A percentile compares a stretch with the other conserved stretches of the same genome.
These are phyloP conservation scores for Arthrobotrys conoides DNA, from an alignment of 2,329 filamentous ascomycete species.

Conservation along the genomic window DNA sequence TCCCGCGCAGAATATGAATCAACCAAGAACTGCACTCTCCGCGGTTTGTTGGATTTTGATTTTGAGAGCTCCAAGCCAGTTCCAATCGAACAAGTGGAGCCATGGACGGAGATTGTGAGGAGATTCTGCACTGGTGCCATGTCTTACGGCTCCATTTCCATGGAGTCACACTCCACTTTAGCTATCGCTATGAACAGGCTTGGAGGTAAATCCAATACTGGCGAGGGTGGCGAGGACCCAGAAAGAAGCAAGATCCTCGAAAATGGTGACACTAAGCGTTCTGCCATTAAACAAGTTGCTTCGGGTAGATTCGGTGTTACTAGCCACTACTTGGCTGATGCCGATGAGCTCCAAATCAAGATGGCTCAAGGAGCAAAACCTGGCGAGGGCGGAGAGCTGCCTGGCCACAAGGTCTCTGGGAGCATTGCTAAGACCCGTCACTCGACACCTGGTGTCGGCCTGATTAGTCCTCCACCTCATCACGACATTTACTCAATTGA, in stretches of 20 bases:
- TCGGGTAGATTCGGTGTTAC: slow-evolving; percentile 97
- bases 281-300: slow-evolving; percentile 96
- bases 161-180: slow-evolving; percentile 96
- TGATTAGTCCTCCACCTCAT: slow-evolving; percentile 95
- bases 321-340: slow-evolving; percentile 92
- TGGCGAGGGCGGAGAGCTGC: slow-evolving; percentile 94
- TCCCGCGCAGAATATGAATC: slow-evolving; percentile 93
- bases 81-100: slow-evolving; percentile 95
- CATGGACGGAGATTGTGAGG: slow-evolving; percentile 97
- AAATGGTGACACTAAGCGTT: slow-evolving; percentile 96
- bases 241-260: slow-evolving; percentile 88
- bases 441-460: slow-evolving; percentile 94
- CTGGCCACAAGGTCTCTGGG: slow-evolving; percentile 95
- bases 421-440: slow-evolving; percentile 94
- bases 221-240: slow-evolving; percentile 95
- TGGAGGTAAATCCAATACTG: slow-evolving; percentile 96
- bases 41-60: slow-evolving; percentile 94
- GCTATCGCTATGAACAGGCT: slow-evolving; percentile 97
- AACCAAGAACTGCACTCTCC: slow-evolving; percentile 95
- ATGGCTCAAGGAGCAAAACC: slow-evolving; percentile 99
- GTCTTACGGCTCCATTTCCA: slow-evolving; percentile 98
- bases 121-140: slow-evolving; percentile 97
- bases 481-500: slow-evolving; percentile 99
- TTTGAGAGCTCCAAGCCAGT: slow-evolving; percentile 88
- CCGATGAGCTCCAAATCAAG: slow-evolving; percentile 98